phyloP scores from a whole-genome alignment of 1,139 yeast genomes.

The Debaryomyces coudertii region DNA sequence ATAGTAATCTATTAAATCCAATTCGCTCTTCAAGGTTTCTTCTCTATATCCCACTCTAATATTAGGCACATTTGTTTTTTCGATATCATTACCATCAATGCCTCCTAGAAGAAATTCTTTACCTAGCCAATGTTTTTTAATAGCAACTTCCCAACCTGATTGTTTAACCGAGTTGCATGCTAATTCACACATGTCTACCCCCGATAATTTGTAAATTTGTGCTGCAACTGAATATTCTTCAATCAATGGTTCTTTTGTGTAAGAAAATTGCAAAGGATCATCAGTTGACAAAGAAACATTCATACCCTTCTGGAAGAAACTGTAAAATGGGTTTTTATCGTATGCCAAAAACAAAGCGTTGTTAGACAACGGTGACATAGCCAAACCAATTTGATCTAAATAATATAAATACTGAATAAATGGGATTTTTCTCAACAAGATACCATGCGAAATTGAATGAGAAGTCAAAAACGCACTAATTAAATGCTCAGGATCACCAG shows the following conservation, averaged over 20 bases:
- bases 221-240: constrained; percentile 98
- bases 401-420: constrained; percentile 91
- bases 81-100: constrained; percentile 80
- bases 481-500: constrained; percentile 98
- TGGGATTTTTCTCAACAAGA: constrained; percentile 87
- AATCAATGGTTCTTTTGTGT: constrained; percentile 95
- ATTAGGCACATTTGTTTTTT: constrained; percentile 92
- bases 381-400: constrained; percentile 92
- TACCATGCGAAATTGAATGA: constrained; percentile 95
- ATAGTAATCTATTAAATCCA: constrained; percentile 69
- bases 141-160: constrained; percentile 85
- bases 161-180: constrained; percentile 81
- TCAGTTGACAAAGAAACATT: constrained; percentile 88
- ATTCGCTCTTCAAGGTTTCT: constrained; percentile 79
- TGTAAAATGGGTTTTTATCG: constrained; percentile 90
- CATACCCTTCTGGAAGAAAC: constrained; percentile 88
- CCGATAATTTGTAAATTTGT: constrained; percentile 88
- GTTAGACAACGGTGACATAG: constrained; percentile 98
- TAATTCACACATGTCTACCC: constrained; percentile 98
- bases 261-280: constrained; percentile 81
- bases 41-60: constrained; percentile 80
- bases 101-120: constrained; percentile 64
- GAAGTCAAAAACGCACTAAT: constrained; percentile 88
- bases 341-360: constrained; percentile 94
- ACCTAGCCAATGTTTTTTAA: constrained; percentile 94